Evolutionary conservation across 768 basidiomycete species (phyloP).

Genomic region (Termitomyces sp.): DNA sequence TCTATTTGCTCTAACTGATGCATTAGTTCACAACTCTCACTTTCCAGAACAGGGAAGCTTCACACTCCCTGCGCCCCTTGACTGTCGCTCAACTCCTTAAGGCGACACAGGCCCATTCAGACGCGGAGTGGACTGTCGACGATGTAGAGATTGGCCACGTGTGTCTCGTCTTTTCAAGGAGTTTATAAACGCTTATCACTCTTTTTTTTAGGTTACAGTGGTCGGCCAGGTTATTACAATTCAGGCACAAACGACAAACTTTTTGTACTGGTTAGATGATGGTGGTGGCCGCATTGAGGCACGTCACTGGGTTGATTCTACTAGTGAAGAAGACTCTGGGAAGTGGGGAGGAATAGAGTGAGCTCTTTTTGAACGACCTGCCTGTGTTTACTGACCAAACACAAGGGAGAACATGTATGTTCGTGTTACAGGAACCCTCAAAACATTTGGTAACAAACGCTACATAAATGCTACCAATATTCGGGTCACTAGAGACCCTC

Average conservation of each 20-base stretch:
- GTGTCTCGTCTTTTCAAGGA: slow-evolving; percentile 2
- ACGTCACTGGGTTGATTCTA: slow-evolving; percentile 77
- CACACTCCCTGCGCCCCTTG: slow-evolving; percentile 54
- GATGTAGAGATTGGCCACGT: slow-evolving; percentile 80
- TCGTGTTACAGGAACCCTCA: slow-evolving; percentile 75
- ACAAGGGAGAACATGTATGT: slow-evolving; percentile 72
- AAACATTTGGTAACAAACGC: slow-evolving; percentile 74
- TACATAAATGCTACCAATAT: slow-evolving; percentile 79
- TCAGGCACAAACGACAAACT: slow-evolving; percentile 72
- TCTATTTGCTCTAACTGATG: not conserved
- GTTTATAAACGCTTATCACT: not conserved
- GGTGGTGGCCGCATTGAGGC: slow-evolving; percentile 77
- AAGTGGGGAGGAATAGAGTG: slow-evolving; percentile 44
- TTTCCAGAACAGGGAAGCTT: slow-evolving; percentile 29
- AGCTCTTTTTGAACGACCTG: slow-evolving; percentile 4
- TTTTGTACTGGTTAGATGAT: slow-evolving; percentile 77
- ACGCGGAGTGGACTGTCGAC: slow-evolving; percentile 86
- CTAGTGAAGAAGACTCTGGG: slow-evolving; percentile 46
- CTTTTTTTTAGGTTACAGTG: slow-evolving; percentile 50
- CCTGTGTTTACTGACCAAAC: not conserved
- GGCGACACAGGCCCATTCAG: slow-evolving; percentile 79
- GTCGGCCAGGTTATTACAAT: slow-evolving; percentile 71
- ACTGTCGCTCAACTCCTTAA: slow-evolving; percentile 70
- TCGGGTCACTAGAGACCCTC: slow-evolving; percentile 57
- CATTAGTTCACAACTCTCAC: not conserved